Percentiles rank a stretch among this genome's conserved stretches.
Conservation (phyloP, 1,284 basidiomycete genomes). For the Thecaphora frezii region DNA sequence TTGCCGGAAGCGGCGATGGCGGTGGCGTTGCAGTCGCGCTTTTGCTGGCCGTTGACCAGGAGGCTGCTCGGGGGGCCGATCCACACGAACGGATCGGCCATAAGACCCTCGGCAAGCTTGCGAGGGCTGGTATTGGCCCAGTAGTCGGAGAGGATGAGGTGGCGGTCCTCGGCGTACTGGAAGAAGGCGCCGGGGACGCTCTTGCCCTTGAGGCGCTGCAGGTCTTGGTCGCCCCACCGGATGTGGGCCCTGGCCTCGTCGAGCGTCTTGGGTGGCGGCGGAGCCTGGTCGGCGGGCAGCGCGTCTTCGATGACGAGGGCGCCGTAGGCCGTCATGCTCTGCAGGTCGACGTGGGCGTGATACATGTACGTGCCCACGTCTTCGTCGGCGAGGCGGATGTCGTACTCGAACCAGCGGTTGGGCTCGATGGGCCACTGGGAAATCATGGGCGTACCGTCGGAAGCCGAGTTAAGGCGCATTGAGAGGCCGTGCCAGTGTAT, state of each 20-base stretch:
- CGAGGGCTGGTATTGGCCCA: constrained; percentile 13
- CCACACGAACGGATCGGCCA: constrained; percentile 40
- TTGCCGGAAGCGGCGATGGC: constrained; percentile 1
- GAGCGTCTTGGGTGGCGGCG: not conserved
- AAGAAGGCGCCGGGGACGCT: constrained; percentile 10
- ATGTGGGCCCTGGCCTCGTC: not conserved
- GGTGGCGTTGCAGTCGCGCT: not conserved
- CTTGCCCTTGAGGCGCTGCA: not conserved
- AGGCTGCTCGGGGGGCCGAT: constrained; percentile 34
- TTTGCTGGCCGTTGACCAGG: constrained; percentile 36
- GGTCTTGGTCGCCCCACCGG: constrained; percentile 7
- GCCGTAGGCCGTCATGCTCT: constrained; percentile 42
- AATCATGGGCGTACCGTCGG: constrained; percentile 45
- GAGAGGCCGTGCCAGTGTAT: constrained; percentile 43
- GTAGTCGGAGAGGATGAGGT: constrained; percentile 38
- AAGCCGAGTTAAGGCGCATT: constrained; percentile 38
- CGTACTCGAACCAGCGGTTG: constrained; percentile 35
- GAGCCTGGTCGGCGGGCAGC: not conserved
- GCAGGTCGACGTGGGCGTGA: constrained; percentile 46
- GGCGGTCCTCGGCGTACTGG: constrained; percentile 24
- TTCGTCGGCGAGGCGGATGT: constrained; percentile 17
- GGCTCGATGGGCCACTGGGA: constrained; percentile 44
- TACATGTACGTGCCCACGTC: constrained; percentile 34
- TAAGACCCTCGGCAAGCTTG: constrained; percentile 16
- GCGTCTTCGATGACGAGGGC: constrained; percentile 42